phyloP scores from a whole-genome alignment of 73 alveolate species.

The Paramecium primaurelia region DNA sequence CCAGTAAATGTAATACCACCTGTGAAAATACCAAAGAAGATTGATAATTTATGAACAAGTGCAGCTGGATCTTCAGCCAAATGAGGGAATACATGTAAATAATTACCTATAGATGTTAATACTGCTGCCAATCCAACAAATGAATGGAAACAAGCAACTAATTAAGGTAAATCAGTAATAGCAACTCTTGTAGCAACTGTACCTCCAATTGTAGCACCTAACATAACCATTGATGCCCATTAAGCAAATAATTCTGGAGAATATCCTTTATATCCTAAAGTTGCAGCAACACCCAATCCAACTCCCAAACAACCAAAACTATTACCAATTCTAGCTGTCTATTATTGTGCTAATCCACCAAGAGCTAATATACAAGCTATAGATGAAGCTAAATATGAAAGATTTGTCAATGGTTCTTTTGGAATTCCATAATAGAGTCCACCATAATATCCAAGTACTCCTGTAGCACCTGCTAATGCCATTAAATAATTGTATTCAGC shows the following conservation, averaged over 20 bases:
- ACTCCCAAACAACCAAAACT: slow-evolving; percentile 65
- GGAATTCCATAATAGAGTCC: slow-evolving; percentile 41
- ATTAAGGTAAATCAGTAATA: slow-evolving; percentile 37
- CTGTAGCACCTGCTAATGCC: slow-evolving; percentile 43
- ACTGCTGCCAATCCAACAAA: slow-evolving; percentile 79
- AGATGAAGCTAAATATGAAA: slow-evolving; percentile 70
- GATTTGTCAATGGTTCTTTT: slow-evolving; percentile 27
- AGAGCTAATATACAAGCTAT: slow-evolving; percentile 69
- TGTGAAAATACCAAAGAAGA: slow-evolving; percentile 58
- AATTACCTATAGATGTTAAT: slow-evolving; percentile 65
- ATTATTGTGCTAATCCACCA: slow-evolving; percentile 71
- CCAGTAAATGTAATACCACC: slow-evolving; percentile 78
- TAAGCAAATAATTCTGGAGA: slow-evolving; percentile 21
- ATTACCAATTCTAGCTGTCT: slow-evolving; percentile 76
- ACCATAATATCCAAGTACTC: slow-evolving; percentile 34
- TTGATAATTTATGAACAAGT: slow-evolving; percentile 8
- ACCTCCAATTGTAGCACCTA: slow-evolving; percentile 43
- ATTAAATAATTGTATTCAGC: slow-evolving; percentile 62
- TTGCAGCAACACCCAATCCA: slow-evolving; percentile 49
- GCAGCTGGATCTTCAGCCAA: slow-evolving; percentile 45
- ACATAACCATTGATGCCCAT: slow-evolving; percentile 51
- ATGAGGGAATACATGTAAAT: slow-evolving; percentile 46
- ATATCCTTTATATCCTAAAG: slow-evolving; percentile 20
- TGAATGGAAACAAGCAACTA: slow-evolving; percentile 77
- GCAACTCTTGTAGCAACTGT: slow-evolving; percentile 29